These are phyloP conservation scores for Crucihimalaya himalaica DNA, from an alignment of 345 rosid species.

Conservation along the genomic window DNA sequence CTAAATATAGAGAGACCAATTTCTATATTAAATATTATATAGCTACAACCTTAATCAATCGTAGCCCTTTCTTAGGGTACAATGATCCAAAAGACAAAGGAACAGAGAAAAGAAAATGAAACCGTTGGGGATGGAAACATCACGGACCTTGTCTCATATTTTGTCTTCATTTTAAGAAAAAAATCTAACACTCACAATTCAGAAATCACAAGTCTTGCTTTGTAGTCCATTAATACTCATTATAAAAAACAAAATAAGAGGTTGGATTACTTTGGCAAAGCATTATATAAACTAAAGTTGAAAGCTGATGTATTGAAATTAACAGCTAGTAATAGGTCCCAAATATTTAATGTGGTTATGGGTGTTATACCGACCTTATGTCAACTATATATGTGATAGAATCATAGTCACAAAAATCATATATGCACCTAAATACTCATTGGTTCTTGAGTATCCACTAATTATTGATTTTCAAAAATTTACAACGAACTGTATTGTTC, in stretches of 20 bases:
- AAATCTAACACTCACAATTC: not conserved
- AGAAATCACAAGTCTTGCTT: not conserved
- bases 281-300: constrained; percentile 17
- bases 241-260: not conserved
- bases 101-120: not conserved
- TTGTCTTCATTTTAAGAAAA: not conserved
- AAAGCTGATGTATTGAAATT: constrained; percentile 18
- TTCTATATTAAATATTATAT: not conserved
- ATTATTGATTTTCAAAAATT: too few species aligned
- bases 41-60: not conserved
- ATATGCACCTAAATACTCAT: not conserved
- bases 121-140: constrained; percentile 14
- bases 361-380: constrained; percentile 23
- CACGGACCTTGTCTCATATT: constrained; percentile 4
- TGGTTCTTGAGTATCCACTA: not conserved
- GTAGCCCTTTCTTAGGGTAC: not conserved
- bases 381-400: not conserved
- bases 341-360: constrained; percentile 22
- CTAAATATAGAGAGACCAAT: not conserved
- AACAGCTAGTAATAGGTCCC: constrained; percentile 34
- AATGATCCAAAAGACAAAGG: not conserved
- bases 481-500: too few species aligned
- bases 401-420: constrained; percentile 10
- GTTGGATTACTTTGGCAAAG: constrained; percentile 14
- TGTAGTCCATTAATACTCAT: not conserved